A percentile compares a stretch with the other conserved stretches of the same genome.
These are phyloP conservation scores for Dalbergia cochinchinensis DNA, from an alignment of 306 rosid genomes.

Conservation along the genomic window DNA sequence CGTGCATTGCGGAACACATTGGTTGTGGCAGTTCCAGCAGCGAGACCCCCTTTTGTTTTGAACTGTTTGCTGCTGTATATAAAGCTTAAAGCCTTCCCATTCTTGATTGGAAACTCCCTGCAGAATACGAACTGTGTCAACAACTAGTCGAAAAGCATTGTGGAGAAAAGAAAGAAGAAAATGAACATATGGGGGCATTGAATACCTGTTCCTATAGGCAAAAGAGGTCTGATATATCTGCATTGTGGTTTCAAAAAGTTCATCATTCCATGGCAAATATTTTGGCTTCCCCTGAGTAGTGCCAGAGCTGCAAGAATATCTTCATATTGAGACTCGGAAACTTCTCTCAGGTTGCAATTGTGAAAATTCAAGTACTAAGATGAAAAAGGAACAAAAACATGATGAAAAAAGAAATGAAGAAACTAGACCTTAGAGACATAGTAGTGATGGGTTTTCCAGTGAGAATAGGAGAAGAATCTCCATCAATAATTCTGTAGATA, in stretches of 20 bases:
- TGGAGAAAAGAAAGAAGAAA: background rate
- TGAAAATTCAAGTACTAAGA: constrained; percentile 1
- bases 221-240: constrained; percentile 86
- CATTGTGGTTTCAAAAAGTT: constrained; percentile 79
- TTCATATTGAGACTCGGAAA: constrained; percentile 8
- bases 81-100: constrained; percentile 82
- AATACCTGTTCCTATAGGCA: constrained; percentile 89
- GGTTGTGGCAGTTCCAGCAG: constrained; percentile 92
- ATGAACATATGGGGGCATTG: background rate
- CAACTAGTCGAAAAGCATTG: background rate
- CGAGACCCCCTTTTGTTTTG: constrained; percentile 79
- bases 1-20: constrained; percentile 59
- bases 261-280: constrained; percentile 89
- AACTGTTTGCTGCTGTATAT: constrained; percentile 88
- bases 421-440: constrained; percentile 75
- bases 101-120: constrained; percentile 82
- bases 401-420: background rate
- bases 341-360: background rate
- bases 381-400: background rate
- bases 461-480: constrained; percentile 75
- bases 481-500: constrained; percentile 78
- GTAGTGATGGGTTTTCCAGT: constrained; percentile 86
- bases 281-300: constrained; percentile 96
- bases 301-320: constrained; percentile 80
- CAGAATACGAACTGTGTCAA: constrained; percentile 23